Evolutionary conservation across 2,329 filamentous ascomycete genomes (phyloP), one percentile per base, ranked within the genome.

Genomic region (Aspergillus quadricinctus): DNA sequence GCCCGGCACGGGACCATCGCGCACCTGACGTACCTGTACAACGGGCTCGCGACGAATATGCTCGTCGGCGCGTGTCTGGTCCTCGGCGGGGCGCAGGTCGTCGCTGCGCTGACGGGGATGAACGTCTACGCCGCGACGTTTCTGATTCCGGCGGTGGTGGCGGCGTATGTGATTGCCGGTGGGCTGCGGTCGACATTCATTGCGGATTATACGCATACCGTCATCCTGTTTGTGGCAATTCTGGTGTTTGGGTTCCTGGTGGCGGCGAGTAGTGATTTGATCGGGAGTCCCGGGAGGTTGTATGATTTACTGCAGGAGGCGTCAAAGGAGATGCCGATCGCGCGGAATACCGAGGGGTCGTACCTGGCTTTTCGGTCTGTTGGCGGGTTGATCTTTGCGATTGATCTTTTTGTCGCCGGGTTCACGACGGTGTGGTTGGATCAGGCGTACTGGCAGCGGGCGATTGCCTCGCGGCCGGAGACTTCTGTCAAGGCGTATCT

Each of bases 391-490:
- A 62, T 75, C 25, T 77, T 76, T 57, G 75, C 70, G 2, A 61
- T 72, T 11, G 68, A 73, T 55, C 52, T 75, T 5, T 70, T 78
- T 37, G 65, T 75, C 0, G 67, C 72, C 0, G 71, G 73, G 0
- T 75, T 78, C 54, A 61, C 60, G 1, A 64, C 63, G 5, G 62
- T 66, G 11, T 77, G 71, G 69, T 66, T 77, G 0, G 75, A 77
- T 57, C 75, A 78, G 63, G 75, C 71, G 1, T 78, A 77, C 58
- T 78, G 75, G 76, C 75, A 78, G 61, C 72, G 75, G 1, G 76
- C 75, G 3, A 77, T 78, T 56, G 75, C 75, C 6, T 74, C 72
- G 0, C 63, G 71, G 21, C 76, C 75, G 0, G 70, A 75, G 55
- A 77, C 74, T 0, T 70, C 70, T 0, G 75, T 77, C 2, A 73